A percentile compares a stretch with the other conserved stretches of the same genome.
These are phyloP conservation scores for Meredithiella fracta DNA, from an alignment of 2,329 filamentous ascomycete species.

Conservation along the genomic window DNA sequence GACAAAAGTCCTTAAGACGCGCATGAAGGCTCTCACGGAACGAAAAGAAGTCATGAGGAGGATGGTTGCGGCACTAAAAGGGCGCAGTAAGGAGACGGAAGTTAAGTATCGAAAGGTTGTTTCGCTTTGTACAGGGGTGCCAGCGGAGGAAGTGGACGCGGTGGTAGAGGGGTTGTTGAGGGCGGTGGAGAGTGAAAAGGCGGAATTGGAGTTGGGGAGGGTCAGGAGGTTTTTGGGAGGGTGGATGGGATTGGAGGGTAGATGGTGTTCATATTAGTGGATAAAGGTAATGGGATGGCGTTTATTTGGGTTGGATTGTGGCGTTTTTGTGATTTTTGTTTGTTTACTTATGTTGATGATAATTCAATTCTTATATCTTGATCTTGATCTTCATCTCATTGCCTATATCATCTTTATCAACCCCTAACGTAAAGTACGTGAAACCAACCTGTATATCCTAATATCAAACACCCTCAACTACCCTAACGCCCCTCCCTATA, in stretches of 20 bases:
- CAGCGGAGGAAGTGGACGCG: conserved; percentile 63
- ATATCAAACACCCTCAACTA: not conserved
- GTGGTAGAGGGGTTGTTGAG: conserved; percentile 64
- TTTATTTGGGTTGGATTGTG: not conserved
- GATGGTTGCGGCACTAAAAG: conserved; percentile 54
- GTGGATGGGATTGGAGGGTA: conserved; percentile 47
- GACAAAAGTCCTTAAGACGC: conserved; percentile 44
- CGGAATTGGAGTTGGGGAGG: conserved; percentile 57
- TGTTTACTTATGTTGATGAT: not conserved
- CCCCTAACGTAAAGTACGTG: not conserved
- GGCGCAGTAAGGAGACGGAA: conserved; percentile 68
- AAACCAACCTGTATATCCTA: not conserved
- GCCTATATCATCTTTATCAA: not conserved
- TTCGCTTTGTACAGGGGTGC: conserved; percentile 65
- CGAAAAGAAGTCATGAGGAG: conserved; percentile 52
- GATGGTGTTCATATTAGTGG: not conserved
- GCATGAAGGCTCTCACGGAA: conserved; percentile 51
- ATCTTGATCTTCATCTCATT: too few species aligned
- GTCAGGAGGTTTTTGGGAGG: conserved; percentile 66
- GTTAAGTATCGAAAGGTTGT: conserved; percentile 80
- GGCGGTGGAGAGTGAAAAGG: conserved; percentile 75
- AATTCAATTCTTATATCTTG: too few species aligned
- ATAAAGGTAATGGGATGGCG: not conserved
- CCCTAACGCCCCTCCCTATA: conserved; percentile 8
- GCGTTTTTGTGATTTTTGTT: not conserved